Evolutionary conservation across 139 green algal species (phyloP).

Genomic region (Picochlorum sp.): DNA sequence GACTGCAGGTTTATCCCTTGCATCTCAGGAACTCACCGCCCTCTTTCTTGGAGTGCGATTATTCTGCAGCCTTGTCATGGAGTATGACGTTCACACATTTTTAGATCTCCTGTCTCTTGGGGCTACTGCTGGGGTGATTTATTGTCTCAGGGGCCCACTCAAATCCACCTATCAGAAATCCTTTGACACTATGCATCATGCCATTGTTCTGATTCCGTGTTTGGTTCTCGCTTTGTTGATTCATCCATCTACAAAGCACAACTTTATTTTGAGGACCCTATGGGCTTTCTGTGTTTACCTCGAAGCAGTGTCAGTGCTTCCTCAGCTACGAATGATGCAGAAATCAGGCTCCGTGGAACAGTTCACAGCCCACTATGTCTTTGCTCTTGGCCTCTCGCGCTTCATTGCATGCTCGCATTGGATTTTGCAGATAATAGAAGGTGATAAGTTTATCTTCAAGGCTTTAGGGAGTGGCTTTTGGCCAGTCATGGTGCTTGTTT

Average conservation of each 20-base stretch:
- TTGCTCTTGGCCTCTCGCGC: constrained; percentile 86
- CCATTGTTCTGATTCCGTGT: constrained; percentile 76
- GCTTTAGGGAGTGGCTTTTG: constrained; percentile 86
- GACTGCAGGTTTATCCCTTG: constrained; percentile 73
- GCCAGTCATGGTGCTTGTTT: constrained; percentile 93
- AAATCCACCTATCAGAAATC: constrained; percentile 79
- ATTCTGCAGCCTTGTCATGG: constrained; percentile 97
- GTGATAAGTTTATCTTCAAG: constrained; percentile 74
- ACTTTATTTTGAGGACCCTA: constrained; percentile 66
- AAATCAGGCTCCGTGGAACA: constrained; percentile 93
- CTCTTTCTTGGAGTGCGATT: constrained; percentile 85
- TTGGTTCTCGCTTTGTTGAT: constrained; percentile 72
- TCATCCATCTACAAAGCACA: constrained; percentile 81
- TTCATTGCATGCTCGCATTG: constrained; percentile 98
- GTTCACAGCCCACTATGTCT: constrained; percentile 98
- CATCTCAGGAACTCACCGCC: constrained; percentile 85
- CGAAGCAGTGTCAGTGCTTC: constrained; percentile 90
- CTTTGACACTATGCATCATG: constrained; percentile 68
- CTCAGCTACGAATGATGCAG: constrained; percentile 98
- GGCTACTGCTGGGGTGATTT: constrained; percentile 81
- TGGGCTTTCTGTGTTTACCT: constrained; percentile 98
- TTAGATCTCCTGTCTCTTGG: constrained; percentile 83
- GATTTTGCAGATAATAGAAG: constrained; percentile 91
- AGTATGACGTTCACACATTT: constrained; percentile 98
- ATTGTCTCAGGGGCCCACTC: constrained; percentile 62